Evolutionary conservation across 495 filamentous ascomycete species (phyloP).

Genomic region (Cercophora scortea): DNA sequence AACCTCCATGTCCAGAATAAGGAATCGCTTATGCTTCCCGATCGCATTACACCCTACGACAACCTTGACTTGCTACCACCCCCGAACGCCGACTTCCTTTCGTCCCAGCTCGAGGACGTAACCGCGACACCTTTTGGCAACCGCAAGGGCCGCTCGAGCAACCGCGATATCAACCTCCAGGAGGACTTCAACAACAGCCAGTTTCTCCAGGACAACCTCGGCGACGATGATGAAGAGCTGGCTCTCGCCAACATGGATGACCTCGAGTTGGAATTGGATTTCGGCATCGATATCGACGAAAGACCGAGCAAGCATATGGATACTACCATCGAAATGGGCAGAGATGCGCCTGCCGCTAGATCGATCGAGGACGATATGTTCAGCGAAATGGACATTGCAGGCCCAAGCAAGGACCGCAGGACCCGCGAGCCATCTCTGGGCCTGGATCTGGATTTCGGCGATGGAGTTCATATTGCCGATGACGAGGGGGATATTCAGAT

Average conservation of each 20-base stretch:
- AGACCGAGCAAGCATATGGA: conserved; percentile 33
- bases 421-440: conserved; percentile 35
- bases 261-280: conserved; percentile 50
- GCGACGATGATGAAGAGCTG: conserved; percentile 43
- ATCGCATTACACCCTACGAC: conserved; percentile 83
- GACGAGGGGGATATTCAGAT: conserved; percentile 55
- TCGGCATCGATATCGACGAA: conserved; percentile 49
- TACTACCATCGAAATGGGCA: conserved; percentile 72
- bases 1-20: conserved; percentile 54
- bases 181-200: conserved; percentile 57
- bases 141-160: conserved; percentile 43
- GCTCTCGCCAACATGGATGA: conserved; percentile 47
- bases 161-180: conserved; percentile 56
- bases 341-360: conserved; percentile 63
- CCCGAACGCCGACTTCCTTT: conserved; percentile 65
- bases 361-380: conserved; percentile 65
- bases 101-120: conserved; percentile 56
- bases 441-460: conserved; percentile 41
- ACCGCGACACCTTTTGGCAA: conserved; percentile 44
- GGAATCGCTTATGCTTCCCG: conserved; percentile 70
- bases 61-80: conserved; percentile 59
- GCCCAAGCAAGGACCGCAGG: conserved; percentile 36
- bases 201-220: conserved; percentile 57
- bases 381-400: conserved; percentile 51
- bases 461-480: conserved; percentile 46